Evolutionary conservation across 331 rosid genomes (phyloP).

Genomic region (Cydonia oblonga): DNA sequence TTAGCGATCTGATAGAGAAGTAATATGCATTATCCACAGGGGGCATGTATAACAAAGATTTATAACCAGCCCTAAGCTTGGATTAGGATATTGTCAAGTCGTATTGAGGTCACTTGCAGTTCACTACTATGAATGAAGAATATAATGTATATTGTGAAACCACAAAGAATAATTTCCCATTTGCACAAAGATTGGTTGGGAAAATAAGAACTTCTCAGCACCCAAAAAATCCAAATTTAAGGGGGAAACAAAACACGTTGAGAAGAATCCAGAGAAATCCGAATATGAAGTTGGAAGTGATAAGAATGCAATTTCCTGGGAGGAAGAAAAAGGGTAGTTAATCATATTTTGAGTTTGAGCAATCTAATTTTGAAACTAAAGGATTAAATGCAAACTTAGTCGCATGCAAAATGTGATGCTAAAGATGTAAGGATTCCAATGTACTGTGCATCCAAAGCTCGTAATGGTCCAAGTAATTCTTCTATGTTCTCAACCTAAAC

Average conservation of each 20-base stretch:
- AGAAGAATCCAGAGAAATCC: not conserved
- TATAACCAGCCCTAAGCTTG: not conserved
- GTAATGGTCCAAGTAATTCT: not conserved
- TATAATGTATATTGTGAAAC: not conserved
- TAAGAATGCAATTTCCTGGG: not conserved
- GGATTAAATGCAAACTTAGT: not conserved
- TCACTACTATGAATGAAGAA: not conserved
- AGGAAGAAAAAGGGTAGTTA: not conserved
- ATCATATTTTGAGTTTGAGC: not conserved
- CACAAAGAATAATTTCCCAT: not conserved
- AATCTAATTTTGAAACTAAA: not conserved
- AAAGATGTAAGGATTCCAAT: not conserved
- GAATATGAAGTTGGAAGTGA: not conserved
- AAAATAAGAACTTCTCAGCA: not conserved
- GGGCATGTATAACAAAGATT: not conserved
- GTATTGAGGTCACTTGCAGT: not conserved
- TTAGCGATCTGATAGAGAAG: not conserved
- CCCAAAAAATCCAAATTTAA: not conserved
- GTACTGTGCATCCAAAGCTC: not conserved
- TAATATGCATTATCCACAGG: not conserved
- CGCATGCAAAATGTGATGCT: not conserved
- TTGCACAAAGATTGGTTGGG: not conserved
- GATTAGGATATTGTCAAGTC: not conserved
- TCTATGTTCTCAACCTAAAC: not conserved
- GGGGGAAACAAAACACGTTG: not conserved